Percentiles rank a stretch among this genome's conserved stretches.
phyloP scores from a whole-genome alignment of 768 basidiomycete species.

The Tulasnella sp. region DNA sequence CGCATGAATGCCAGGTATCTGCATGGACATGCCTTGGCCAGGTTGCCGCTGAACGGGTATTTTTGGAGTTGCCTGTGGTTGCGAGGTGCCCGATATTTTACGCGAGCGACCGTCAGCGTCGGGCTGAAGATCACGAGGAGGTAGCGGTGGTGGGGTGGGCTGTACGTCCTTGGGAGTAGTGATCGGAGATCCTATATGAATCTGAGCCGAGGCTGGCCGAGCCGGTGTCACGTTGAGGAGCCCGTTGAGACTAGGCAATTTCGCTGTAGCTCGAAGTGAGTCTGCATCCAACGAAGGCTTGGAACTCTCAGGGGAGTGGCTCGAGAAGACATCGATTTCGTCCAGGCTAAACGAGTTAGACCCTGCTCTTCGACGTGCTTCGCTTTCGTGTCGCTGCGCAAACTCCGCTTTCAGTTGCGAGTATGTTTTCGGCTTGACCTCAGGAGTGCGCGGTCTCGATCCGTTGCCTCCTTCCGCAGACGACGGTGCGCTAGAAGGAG shows the following conservation, averaged over 20 bases:
- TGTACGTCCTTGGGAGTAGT: slow-evolving; percentile 30
- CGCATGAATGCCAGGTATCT: slow-evolving; percentile 77
- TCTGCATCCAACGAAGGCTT: not conserved
- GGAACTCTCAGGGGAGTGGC: not conserved
- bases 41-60: slow-evolving; percentile 48
- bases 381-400: slow-evolving; percentile 47
- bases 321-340: not conserved
- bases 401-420: slow-evolving; percentile 71
- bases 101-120: slow-evolving; percentile 6
- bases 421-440: slow-evolving; percentile 10
- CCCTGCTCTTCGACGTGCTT: slow-evolving; percentile 18
- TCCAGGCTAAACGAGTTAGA: not conserved
- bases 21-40: slow-evolving; percentile 63
- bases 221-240: slow-evolving; percentile 9
- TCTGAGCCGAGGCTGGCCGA: slow-evolving; percentile 17
- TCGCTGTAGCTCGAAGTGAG: not conserved
- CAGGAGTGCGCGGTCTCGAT: slow-evolving; percentile 1
- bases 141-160: not conserved
- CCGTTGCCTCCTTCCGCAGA: not conserved
- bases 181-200: slow-evolving; percentile 24
- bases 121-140: not conserved
- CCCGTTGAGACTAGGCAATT: not conserved
- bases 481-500: not conserved
- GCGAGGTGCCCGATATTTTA: not conserved
- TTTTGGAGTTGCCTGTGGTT: slow-evolving; percentile 22